A percentile compares a stretch with the other conserved stretches of the same genome.
Conservation (phyloP, 2,329 filamentous ascomycete genomes). For the Chrysoporthe austroafricana region DNA sequence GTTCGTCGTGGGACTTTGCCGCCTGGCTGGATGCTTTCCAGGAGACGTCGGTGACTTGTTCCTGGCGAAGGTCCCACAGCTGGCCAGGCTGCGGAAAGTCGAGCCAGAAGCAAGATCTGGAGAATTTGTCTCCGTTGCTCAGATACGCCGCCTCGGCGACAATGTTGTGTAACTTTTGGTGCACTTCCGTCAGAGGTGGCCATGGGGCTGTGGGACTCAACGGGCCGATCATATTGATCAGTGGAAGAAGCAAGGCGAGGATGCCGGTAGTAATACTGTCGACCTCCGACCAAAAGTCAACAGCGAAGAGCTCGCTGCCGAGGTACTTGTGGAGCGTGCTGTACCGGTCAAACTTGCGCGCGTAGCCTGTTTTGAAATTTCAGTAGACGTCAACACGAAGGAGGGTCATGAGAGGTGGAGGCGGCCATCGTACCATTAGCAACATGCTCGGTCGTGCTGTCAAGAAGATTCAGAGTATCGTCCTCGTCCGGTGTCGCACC, state of each 20-base stretch:
- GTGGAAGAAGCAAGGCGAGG: constrained; percentile 40
- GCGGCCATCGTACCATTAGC: constrained; percentile 16
- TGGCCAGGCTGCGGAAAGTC: constrained; percentile 36
- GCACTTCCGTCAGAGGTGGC: constrained; percentile 33
- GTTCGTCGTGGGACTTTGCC: constrained; percentile 20
- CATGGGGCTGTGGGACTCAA: constrained; percentile 21
- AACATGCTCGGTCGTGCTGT: constrained; percentile 5
- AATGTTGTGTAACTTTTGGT: constrained; percentile 40
- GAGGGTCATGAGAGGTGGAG: background rate
- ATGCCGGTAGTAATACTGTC: constrained; percentile 33
- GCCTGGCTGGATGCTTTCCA: constrained; percentile 31
- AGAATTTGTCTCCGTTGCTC: constrained; percentile 37
- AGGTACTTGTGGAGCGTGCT: constrained; percentile 32
- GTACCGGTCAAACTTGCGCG: constrained; percentile 16
- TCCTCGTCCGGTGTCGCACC: constrained; percentile 39
- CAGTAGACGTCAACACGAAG: background rate
- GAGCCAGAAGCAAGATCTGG: constrained; percentile 38
- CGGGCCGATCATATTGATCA: constrained; percentile 38
- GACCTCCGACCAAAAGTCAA: constrained; percentile 43
- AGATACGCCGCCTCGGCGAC: constrained; percentile 39
- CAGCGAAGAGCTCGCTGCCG: constrained; percentile 33
- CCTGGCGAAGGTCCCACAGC: constrained; percentile 33
- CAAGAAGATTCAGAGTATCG: constrained; percentile 34
- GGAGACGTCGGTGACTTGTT: constrained; percentile 31
- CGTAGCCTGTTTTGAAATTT: constrained; percentile 7